phyloP scores from a whole-genome alignment of 495 filamentous ascomycete species.

The Xylaria longipes region DNA sequence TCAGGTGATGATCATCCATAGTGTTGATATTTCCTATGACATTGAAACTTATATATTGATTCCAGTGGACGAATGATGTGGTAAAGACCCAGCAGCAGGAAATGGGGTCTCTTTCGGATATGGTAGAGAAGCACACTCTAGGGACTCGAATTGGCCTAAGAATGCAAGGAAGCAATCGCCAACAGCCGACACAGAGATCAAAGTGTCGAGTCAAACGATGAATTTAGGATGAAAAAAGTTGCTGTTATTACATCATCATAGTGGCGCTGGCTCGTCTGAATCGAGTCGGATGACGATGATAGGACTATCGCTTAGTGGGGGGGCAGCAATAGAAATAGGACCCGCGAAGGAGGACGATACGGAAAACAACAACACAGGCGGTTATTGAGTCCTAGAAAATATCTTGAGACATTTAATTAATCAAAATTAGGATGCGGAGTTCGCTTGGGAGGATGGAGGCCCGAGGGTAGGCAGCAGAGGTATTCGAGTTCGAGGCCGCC shows the following conservation, averaged over 20 bases:
- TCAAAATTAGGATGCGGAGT: conserved; percentile 3
- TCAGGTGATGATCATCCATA: conserved; percentile 35
- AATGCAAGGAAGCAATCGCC: conserved; percentile 11
- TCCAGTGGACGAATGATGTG: background rate
- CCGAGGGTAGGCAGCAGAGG: background rate
- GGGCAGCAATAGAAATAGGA: background rate
- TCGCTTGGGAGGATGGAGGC: background rate
- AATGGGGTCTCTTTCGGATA: conserved; percentile 3
- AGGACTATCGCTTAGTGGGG: conserved; percentile 15
- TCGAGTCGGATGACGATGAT: conserved; percentile 12
- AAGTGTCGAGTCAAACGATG: background rate
- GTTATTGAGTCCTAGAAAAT: conserved; percentile 4
- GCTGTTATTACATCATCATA: conserved; percentile 13
- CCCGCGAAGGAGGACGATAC: background rate
- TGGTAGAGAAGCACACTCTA: background rate
- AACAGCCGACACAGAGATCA: background rate
- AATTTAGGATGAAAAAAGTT: background rate
- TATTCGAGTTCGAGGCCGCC: conserved; percentile 6
- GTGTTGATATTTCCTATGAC: conserved; percentile 4
- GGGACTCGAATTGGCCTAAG: background rate
- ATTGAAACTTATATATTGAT: conserved; percentile 10
- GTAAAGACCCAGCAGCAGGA: background rate
- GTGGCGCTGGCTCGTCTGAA: background rate
- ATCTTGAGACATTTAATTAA: conserved; percentile 4
- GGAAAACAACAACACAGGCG: background rate